Evolutionary conservation across 2,329 filamentous ascomycete species (phyloP).

Genomic region (Colletotrichum tropicicola): DNA sequence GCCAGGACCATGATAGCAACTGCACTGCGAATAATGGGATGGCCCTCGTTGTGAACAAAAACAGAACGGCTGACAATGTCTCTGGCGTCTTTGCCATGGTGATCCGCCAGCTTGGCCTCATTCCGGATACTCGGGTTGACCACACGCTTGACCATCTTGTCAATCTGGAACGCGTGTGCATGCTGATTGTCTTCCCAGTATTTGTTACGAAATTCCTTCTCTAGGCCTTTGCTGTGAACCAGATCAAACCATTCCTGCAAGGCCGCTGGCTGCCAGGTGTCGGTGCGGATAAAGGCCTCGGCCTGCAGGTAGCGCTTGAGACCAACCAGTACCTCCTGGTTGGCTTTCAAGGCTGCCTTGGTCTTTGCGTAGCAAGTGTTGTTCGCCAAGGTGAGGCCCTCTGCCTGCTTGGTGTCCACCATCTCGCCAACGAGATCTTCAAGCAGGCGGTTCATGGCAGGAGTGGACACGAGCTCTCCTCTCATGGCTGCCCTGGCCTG

Average conservation of each 20-base stretch:
- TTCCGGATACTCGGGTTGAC: background rate
- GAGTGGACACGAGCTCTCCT: slow-evolving; percentile 11
- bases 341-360: slow-evolving; percentile 7
- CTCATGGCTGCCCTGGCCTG: background rate
- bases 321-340: background rate
- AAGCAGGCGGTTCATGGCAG: background rate
- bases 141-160: background rate
- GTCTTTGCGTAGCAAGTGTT: background rate
- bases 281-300: slow-evolving; percentile 16
- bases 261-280: background rate
- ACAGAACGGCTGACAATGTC: slow-evolving; percentile 19
- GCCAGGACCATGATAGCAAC: slow-evolving; percentile 24
- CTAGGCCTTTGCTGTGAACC: background rate
- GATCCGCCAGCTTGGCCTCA: background rate
- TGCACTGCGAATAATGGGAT: slow-evolving; percentile 18
- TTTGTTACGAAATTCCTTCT: slow-evolving; percentile 7
- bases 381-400: background rate
- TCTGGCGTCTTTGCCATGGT: background rate
- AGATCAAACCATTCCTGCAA: slow-evolving; percentile 18
- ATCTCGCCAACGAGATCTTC: background rate
- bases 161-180: background rate
- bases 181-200: slow-evolving; percentile 20
- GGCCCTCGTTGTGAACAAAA: background rate
- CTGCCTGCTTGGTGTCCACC: background rate
- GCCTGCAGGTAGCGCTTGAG: slow-evolving; percentile 10